Percentiles rank a stretch among this genome's conserved stretches.
These are phyloP conservation scores for Mycena metata DNA, from an alignment of 768 basidiomycete species.

Conservation along the genomic window DNA sequence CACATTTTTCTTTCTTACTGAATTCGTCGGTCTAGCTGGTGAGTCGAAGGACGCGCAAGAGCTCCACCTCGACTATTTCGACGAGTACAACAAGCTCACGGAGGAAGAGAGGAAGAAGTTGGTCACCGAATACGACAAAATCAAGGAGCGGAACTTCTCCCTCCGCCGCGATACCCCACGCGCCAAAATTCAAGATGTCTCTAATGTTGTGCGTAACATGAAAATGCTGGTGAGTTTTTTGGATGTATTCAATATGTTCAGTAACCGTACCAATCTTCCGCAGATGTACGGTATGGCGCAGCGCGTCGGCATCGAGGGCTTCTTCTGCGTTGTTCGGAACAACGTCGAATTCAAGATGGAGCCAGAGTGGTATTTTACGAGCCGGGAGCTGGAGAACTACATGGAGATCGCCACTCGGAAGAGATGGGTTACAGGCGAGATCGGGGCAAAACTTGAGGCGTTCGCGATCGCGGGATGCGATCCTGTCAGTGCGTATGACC, in stretches of 20 bases:
- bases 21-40: too few species aligned
- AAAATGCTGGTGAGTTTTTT: slow-evolving; percentile 22
- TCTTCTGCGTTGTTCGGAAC: slow-evolving; percentile 35
- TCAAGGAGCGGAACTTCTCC: neutral
- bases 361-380: slow-evolving; percentile 42
- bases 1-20: too few species aligned
- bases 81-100: neutral
- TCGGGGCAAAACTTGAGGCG: slow-evolving; percentile 31
- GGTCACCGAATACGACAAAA: neutral
- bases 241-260: neutral
- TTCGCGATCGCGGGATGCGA: slow-evolving; percentile 36
- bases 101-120: neutral
- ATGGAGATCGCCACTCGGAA: slow-evolving; percentile 35
- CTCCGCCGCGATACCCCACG: neutral
- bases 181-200: neutral
- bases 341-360: slow-evolving; percentile 32
- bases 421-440: slow-evolving; percentile 26
- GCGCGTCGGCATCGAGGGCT: slow-evolving; percentile 39
- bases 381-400: slow-evolving; percentile 31
- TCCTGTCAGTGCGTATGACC: slow-evolving; percentile 22
- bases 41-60: neutral
- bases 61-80: neutral
- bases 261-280: neutral
- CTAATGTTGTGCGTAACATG: neutral
- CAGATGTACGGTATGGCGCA: slow-evolving; percentile 28